These are phyloP conservation scores for Penicillium crustosum DNA, from an alignment of 2,329 filamentous ascomycete species.

Conservation along the genomic window DNA sequence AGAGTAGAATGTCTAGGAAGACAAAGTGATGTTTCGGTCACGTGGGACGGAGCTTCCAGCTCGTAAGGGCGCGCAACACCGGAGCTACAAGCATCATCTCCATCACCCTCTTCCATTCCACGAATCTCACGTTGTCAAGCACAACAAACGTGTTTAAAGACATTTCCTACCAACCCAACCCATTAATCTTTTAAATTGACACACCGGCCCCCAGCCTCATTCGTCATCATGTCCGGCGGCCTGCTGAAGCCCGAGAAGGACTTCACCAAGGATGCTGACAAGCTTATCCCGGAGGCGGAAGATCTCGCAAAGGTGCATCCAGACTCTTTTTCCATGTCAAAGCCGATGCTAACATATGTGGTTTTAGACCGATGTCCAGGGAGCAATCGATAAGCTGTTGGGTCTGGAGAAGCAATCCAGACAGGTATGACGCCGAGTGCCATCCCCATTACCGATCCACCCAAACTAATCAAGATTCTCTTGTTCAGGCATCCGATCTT, in stretches of 20 bases:
- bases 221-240: conserved; percentile 73
- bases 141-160: background rate
- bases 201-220: conserved; percentile 1
- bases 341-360: conserved; percentile 19
- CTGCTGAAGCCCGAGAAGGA: conserved; percentile 95
- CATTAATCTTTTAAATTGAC: background rate
- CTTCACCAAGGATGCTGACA: conserved; percentile 94
- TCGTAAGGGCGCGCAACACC: conserved; percentile 24
- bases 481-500: conserved; percentile 79
- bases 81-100: conserved; percentile 24
- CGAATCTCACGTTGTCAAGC: conserved; percentile 7
- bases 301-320: conserved; percentile 74
- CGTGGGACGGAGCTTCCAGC: conserved; percentile 33
- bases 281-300: conserved; percentile 86
- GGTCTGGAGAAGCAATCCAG: conserved; percentile 93
- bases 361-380: conserved; percentile 65
- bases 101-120: conserved; percentile 14
- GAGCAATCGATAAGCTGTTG: conserved; percentile 89
- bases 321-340: background rate
- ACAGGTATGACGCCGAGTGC: conserved; percentile 62
- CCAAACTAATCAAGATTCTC: conserved; percentile 12
- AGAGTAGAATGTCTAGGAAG: background rate
- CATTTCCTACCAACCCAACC: background rate
- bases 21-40: conserved; percentile 19
- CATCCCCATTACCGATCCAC: conserved; percentile 10